A percentile compares a stretch with the other conserved stretches of the same genome.
Evolutionary conservation across 176 grass and related monocot genomes (phyloP).

Genomic region (Neostapfia colusana): DNA sequence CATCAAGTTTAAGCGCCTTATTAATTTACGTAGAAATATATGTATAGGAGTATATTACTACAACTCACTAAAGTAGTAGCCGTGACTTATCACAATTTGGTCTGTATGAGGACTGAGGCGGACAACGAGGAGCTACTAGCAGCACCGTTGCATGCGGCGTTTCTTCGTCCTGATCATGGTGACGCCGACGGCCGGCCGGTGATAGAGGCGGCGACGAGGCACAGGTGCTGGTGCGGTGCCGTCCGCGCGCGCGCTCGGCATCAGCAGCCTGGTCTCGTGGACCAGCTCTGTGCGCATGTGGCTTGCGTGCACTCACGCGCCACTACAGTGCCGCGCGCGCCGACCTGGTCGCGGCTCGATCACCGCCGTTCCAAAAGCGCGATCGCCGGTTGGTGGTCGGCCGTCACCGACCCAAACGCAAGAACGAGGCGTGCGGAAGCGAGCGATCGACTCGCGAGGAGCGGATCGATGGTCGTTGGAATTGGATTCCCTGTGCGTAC

Average conservation of each 20-base stretch:
- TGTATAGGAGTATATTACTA: not conserved
- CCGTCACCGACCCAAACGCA: not conserved
- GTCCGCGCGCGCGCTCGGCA: conserved; percentile 17
- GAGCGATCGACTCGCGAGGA: not conserved
- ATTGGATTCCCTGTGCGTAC: not conserved
- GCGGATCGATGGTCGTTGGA: not conserved
- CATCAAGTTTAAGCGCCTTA: conserved; percentile 30
- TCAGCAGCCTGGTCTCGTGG: not conserved
- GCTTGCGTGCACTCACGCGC: conserved; percentile 28
- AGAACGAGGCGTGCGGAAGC: conserved; percentile 28
- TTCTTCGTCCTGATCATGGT: not conserved
- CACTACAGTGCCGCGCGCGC: not conserved
- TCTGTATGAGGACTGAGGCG: not conserved
- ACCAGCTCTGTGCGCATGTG: conserved; percentile 29
- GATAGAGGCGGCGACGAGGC: no score
- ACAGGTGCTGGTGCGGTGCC: not conserved
- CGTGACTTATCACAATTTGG: not conserved
- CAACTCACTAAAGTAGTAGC: not conserved
- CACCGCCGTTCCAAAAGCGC: not conserved
- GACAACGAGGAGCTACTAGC: not conserved
- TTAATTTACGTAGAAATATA: not conserved
- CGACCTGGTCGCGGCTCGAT: not conserved
- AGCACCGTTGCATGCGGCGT: conserved; percentile 9
- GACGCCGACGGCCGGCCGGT: conserved; percentile 6
- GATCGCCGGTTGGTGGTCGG: not conserved